These are phyloP conservation scores for Candida gigantensis DNA, from an alignment of 1,139 yeast genomes.

Conservation along the genomic window DNA sequence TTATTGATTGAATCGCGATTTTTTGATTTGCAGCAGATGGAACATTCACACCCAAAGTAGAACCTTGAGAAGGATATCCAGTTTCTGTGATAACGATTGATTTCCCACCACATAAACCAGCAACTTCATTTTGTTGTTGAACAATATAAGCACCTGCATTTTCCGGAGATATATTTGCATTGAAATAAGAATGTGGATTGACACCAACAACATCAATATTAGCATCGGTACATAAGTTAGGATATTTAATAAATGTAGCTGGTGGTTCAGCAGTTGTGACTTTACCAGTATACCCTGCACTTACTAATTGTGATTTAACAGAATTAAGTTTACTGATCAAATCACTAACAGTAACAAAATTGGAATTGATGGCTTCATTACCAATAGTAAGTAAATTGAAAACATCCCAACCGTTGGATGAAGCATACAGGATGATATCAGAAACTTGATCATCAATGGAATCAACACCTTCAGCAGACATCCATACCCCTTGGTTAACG, in stretches of 20 bases:
- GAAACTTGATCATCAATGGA: slow-evolving; percentile 64
- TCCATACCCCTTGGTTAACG: slow-evolving; percentile 89
- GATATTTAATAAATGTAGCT: slow-evolving; percentile 60
- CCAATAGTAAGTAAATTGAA: slow-evolving; percentile 80
- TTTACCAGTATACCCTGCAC: slow-evolving; percentile 76
- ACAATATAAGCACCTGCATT: slow-evolving; percentile 73
- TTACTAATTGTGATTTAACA: slow-evolving; percentile 56
- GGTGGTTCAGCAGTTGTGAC: slow-evolving; percentile 91
- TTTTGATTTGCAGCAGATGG: slow-evolving; percentile 73
- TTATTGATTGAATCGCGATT: slow-evolving; percentile 62
- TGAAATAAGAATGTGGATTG: slow-evolving; percentile 86
- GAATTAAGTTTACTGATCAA: slow-evolving; percentile 62
- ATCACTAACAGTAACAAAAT: slow-evolving; percentile 57
- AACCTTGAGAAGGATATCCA: slow-evolving; percentile 83
- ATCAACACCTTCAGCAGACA: slow-evolving; percentile 58
- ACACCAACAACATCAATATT: slow-evolving; percentile 79
- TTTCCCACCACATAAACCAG: slow-evolving; percentile 51
- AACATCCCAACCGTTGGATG: slow-evolving; percentile 62
- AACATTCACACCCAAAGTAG: slow-evolving; percentile 66
- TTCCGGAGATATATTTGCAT: slow-evolving; percentile 57
- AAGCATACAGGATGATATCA: slow-evolving; percentile 54
- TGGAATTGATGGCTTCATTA: slow-evolving; percentile 77
- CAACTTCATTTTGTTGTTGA: slow-evolving; percentile 57
- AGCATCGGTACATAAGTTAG: slow-evolving; percentile 65
- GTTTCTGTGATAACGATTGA: slow-evolving; percentile 72